Conservation (phyloP, 2,329 filamentous ascomycete genomes). For the Phaeosphaeria sp. region DNA sequence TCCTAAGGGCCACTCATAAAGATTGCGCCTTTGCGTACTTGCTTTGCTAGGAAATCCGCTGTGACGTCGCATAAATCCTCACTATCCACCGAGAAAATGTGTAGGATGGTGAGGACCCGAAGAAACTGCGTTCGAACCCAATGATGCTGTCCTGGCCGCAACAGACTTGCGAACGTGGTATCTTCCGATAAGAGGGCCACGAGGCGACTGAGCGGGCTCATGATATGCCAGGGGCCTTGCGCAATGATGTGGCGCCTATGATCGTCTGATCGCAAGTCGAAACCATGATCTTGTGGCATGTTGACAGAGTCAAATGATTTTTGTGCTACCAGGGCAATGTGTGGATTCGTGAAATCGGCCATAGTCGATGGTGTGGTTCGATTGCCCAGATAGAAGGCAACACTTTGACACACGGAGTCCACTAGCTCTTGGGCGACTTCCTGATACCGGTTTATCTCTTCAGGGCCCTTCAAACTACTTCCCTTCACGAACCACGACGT, state of each 20-base stretch:
- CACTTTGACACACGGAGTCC: slow-evolving; percentile 5
- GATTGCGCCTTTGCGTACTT: slow-evolving; percentile 1
- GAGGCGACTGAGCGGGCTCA: slow-evolving; percentile 7
- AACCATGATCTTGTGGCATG: background rate
- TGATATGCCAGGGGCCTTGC: slow-evolving; percentile 10
- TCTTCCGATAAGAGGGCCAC: slow-evolving; percentile 8
- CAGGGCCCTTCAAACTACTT: background rate
- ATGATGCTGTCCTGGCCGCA: background rate
- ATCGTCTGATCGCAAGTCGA: background rate
- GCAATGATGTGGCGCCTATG: slow-evolving; percentile 8
- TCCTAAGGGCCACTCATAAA: slow-evolving; percentile 6
- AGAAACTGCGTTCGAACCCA: slow-evolving; percentile 6
- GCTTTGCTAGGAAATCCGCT: slow-evolving; percentile 1
- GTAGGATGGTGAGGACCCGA: background rate
- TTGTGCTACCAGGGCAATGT: background rate
- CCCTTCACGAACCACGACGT: background rate
- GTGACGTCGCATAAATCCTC: background rate
- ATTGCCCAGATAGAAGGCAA: slow-evolving; percentile 6
- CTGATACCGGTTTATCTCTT: background rate
- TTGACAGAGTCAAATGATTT: background rate
- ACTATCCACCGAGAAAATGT: background rate
- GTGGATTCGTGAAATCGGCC: slow-evolving; percentile 3
- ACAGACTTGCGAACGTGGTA: background rate
- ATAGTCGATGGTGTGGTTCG: background rate
- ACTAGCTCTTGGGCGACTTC: slow-evolving; percentile 2